Evolutionary conservation across 495 filamentous ascomycete genomes (phyloP), one percentile per base, ranked within the genome.

Genomic region (Penicillium tannophilum): DNA sequence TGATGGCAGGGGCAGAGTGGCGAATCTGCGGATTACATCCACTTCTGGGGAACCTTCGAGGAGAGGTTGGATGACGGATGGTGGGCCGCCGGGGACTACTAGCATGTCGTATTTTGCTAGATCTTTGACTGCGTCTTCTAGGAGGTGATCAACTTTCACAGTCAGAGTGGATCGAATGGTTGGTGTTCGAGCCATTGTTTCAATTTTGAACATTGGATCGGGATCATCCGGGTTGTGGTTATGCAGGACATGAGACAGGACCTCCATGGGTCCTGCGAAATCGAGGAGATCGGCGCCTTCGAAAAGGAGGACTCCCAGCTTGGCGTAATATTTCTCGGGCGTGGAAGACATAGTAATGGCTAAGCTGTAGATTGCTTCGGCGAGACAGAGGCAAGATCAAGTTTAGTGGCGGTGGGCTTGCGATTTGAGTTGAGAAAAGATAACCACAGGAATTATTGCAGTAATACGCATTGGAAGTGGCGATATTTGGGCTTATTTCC

Each of bases 81-180:
- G 62, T 16, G 54, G 46, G 1, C 59, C 66, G 23, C 89, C 88
- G 4, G 89, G 80, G 52, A 91, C 75, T 64, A 91, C 67, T 52
- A 92, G 76, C 59, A 91, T 81, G 68, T 92, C 88, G 62, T 88
- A 90, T 35, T 90, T 85, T 41, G 81, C 63, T 46, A 91, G 79
- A 24, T 81, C 78, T 35, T 86, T 77, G 65, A 86, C 68, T 43
- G 88, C 87, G 60, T 89, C 86, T 66, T 84, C 83, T 73, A 77
- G 30, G 8, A 58, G 46, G 5, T 43, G 54, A 51, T 72, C 71
- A 20, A 62, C 61, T 5, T 65, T 54, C 10, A 75, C 53, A 8
- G 60, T 68, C 12, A 79, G 61, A 2, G 57, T 54, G n/a, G 66
- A 65, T 9, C 58, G 52, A 43, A 73, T 61, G 42, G 75, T 74